Percentiles rank a stretch among this genome's conserved stretches.
These are phyloP conservation scores for Stephania japonica DNA, from an alignment of 164 flowering plant species.

Conservation along the genomic window DNA sequence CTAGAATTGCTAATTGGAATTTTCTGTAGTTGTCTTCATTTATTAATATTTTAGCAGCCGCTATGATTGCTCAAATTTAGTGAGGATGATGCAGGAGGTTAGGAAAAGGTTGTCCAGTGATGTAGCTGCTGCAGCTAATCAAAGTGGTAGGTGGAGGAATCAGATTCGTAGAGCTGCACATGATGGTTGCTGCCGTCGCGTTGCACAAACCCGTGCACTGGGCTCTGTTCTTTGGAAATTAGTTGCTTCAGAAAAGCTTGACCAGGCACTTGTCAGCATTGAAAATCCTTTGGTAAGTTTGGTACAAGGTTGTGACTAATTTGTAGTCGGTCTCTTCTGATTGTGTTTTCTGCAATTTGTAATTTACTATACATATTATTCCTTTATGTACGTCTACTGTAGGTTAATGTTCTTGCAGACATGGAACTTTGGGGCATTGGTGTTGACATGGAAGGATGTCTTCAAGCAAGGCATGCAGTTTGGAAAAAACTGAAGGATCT, in stretches of 20 bases:
- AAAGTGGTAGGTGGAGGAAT: conserved; percentile 91
- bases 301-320: conserved; percentile 6
- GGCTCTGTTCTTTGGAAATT: conserved; percentile 76
- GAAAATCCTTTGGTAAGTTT: conserved; percentile 73
- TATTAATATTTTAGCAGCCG: not conserved
- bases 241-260: conserved; percentile 68
- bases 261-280: conserved; percentile 46
- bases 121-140: conserved; percentile 78
- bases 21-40: not conserved
- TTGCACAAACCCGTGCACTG: conserved; percentile 73
- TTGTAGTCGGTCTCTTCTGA: not conserved
- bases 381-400: conserved; percentile 2
- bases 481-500: conserved; percentile 62
- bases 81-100: conserved; percentile 53
- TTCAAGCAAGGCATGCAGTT: conserved; percentile 57
- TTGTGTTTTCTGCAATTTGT: not conserved
- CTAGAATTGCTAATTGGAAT: not conserved
- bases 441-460: conserved; percentile 92
- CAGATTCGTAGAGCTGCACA: conserved; percentile 94
- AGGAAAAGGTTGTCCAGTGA: conserved; percentile 80
- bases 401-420: conserved; percentile 92
- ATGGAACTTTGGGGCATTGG: conserved; percentile 96
- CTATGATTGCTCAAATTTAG: conserved; percentile 4
- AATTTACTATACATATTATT: not conserved
- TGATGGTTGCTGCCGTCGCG: conserved; percentile 98